Percentiles rank a stretch among this genome's conserved stretches.
These are phyloP conservation scores for Nakataea oryzae DNA, from an alignment of 2,329 filamentous ascomycete species.

Conservation along the genomic window DNA sequence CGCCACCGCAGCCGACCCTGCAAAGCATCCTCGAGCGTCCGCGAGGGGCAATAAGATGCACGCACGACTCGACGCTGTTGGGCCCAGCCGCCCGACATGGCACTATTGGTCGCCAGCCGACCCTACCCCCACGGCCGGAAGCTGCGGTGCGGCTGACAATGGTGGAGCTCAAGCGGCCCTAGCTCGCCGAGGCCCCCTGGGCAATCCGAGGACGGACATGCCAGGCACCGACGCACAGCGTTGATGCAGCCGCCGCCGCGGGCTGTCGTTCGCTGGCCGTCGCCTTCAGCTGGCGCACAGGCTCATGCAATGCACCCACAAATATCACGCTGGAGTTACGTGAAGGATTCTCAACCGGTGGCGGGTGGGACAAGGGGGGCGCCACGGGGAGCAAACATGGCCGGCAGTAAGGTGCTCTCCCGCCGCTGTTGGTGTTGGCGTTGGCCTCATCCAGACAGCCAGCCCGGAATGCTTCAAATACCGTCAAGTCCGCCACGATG, in stretches of 20 bases:
- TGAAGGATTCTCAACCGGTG: too few species aligned
- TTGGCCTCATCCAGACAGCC: background rate
- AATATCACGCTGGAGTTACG: too few species aligned
- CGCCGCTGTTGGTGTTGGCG: background rate
- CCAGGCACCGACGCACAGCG: background rate
- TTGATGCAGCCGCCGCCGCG: background rate
- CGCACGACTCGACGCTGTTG: background rate
- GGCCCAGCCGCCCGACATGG: background rate
- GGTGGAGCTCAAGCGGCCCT: background rate
- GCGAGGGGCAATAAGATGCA: too few species aligned
- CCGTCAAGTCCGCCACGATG: background rate
- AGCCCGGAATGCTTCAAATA: background rate
- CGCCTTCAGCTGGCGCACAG: background rate
- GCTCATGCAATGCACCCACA: too few species aligned
- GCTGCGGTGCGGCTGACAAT: background rate
- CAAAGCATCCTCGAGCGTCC: too few species aligned
- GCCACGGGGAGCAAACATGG: background rate
- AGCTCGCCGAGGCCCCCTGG: background rate
- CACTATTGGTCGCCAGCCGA: background rate
- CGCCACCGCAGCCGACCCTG: too few species aligned
- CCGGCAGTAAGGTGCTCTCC: background rate
- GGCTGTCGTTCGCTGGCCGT: background rate
- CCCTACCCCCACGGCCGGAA: background rate
- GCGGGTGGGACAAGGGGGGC: too few species aligned
- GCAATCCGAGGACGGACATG: background rate